Conservation (phyloP, 2,329 filamentous ascomycete species). For the Diaporthe vaccinii region DNA sequence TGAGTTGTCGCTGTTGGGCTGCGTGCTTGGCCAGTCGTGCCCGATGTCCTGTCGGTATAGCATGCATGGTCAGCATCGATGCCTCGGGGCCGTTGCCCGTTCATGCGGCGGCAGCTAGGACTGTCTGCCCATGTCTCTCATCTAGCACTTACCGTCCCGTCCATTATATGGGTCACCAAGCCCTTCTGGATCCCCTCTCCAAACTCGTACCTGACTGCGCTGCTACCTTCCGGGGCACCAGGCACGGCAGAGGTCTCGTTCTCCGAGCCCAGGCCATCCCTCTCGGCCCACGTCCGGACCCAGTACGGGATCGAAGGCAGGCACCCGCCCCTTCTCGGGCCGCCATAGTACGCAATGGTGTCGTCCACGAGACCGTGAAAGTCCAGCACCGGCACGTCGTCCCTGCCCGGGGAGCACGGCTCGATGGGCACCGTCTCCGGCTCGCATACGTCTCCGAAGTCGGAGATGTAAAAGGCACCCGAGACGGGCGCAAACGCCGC, state of each 20-base stretch:
- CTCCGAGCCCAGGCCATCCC: conserved; percentile 46
- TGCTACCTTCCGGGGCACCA: conserved; percentile 41
- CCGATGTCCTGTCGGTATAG: conserved; percentile 33
- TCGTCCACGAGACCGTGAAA: conserved; percentile 64
- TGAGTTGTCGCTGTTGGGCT: conserved; percentile 42
- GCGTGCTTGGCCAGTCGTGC: conserved; percentile 43
- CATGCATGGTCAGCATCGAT: conserved; percentile 17
- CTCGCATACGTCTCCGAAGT: conserved; percentile 43
- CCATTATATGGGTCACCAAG: conserved; percentile 50
- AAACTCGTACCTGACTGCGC: conserved; percentile 48
- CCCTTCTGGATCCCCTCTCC: conserved; percentile 48
- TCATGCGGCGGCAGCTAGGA: background rate
- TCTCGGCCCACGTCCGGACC: conserved; percentile 53
- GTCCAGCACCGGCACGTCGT: conserved; percentile 59
- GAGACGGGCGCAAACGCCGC: conserved; percentile 58
- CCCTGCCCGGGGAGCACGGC: conserved; percentile 53
- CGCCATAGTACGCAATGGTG: conserved; percentile 60
- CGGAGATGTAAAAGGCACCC: conserved; percentile 55
- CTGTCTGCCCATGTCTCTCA: background rate
- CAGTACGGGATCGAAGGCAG: conserved; percentile 59
- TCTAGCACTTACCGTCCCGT: conserved; percentile 45
- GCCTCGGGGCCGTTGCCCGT: background rate
- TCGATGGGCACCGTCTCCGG: conserved; percentile 45
- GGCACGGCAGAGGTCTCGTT: conserved; percentile 39
- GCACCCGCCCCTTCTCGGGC: conserved; percentile 54